Evolutionary conservation across 192 early-diverging fungal species (phyloP).

Genomic region (Linnemannia elongata): DNA sequence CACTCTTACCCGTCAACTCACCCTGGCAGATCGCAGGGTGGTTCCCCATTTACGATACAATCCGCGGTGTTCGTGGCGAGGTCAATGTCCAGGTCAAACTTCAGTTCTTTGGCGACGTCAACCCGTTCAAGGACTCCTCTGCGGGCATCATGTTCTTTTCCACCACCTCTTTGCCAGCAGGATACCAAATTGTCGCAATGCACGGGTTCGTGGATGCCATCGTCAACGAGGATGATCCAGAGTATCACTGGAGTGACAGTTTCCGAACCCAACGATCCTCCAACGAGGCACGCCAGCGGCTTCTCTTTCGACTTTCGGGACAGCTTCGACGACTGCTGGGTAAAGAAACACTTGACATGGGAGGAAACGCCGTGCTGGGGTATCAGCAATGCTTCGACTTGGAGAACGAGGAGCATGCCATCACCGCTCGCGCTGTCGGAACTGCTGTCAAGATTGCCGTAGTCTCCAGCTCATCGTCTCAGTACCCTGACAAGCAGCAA

Average conservation of each 20-base stretch:
- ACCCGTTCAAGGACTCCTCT: constrained; percentile 84
- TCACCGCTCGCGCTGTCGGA: constrained; percentile 82
- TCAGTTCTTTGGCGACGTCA: constrained; percentile 86
- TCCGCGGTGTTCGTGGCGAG: constrained; percentile 81
- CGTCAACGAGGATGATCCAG: constrained; percentile 80
- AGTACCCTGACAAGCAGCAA: constrained; percentile 36
- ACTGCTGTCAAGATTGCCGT: constrained; percentile 75
- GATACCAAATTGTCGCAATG: constrained; percentile 66
- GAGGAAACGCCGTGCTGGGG: constrained; percentile 81
- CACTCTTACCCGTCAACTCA: constrained; percentile 78
- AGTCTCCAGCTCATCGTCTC: constrained; percentile 36
- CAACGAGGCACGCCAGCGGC: constrained; percentile 80
- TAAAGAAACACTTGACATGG: constrained; percentile 80
- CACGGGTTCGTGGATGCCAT: constrained; percentile 81
- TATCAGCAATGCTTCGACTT: constrained; percentile 84
- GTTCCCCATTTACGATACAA: constrained; percentile 86
- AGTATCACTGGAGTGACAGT: constrained; percentile 87
- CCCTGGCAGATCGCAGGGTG: constrained; percentile 76
- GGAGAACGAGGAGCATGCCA: constrained; percentile 77
- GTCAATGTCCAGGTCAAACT: constrained; percentile 77
- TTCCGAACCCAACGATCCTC: constrained; percentile 84
- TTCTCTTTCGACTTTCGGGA: constrained; percentile 79
- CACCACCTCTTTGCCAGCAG: constrained; percentile 66
- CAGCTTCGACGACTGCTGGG: constrained; percentile 79
- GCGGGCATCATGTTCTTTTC: constrained; percentile 78